phyloP scores from a whole-genome alignment of 306 rosid species.

The Quercus wislizeni region DNA sequence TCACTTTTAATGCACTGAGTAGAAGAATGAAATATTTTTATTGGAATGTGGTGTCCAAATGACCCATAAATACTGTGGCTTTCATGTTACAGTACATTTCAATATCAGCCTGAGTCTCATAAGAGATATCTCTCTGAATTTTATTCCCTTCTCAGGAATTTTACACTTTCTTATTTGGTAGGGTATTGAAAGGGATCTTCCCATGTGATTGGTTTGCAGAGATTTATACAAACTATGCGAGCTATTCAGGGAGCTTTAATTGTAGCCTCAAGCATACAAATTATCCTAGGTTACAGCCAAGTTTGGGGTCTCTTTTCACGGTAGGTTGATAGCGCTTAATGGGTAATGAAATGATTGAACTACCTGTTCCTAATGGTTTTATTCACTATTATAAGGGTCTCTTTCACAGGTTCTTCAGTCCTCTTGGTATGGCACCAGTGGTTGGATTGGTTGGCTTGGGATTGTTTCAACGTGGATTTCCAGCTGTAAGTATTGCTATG shows the following conservation, averaged over 20 bases:
- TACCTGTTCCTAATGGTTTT: slow-evolving; percentile 1
- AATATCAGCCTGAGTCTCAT: slow-evolving; percentile 15
- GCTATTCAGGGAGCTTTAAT: slow-evolving; percentile 98
- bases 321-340: slow-evolving; percentile 35
- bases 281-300: slow-evolving; percentile 95
- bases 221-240: slow-evolving; percentile 92
- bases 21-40: not conserved
- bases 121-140: slow-evolving; percentile 24
- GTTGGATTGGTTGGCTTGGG: slow-evolving; percentile 96
- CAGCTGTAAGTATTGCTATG: slow-evolving; percentile 50
- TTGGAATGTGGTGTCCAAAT: not conserved
- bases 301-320: slow-evolving; percentile 94
- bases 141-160: slow-evolving; percentile 26
- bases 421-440: slow-evolving; percentile 98
- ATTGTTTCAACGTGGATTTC: slow-evolving; percentile 83
- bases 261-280: slow-evolving; percentile 91
- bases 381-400: slow-evolving; percentile 18
- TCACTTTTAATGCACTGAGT: not conserved
- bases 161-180: slow-evolving; percentile 61
- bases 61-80: not conserved
- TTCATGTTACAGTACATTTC: slow-evolving; percentile 15
- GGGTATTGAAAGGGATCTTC: slow-evolving; percentile 85
- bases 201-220: slow-evolving; percentile 94
- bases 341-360: not conserved
- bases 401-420: slow-evolving; percentile 86